These are phyloP conservation scores for Adiantum capillusveneris DNA, from an alignment of 75 land plant species.

Conservation along the genomic window DNA sequence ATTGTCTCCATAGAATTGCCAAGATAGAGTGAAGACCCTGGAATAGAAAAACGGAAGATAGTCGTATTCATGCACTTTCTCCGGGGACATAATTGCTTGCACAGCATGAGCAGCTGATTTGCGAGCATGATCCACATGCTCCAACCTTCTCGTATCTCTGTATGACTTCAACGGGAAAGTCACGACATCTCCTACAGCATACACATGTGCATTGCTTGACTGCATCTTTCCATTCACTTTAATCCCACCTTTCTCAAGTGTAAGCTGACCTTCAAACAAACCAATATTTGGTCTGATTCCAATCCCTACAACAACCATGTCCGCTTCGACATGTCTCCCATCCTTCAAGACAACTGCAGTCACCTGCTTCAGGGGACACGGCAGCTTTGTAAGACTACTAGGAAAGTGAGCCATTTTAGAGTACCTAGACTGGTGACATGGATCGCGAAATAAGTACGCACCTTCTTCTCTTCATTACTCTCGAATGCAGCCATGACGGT, in stretches of 20 bases:
- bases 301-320: conserved; percentile 85
- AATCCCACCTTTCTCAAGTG: conserved; percentile 81
- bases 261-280: conserved; percentile 71
- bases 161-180: conserved; percentile 75
- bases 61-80: conserved; percentile 50
- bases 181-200: conserved; percentile 90
- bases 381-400: too few species aligned
- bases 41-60: conserved; percentile 91
- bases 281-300: conserved; percentile 69
- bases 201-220: conserved; percentile 65
- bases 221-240: conserved; percentile 76
- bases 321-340: conserved; percentile 52
- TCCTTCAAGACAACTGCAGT: conserved; percentile 62
- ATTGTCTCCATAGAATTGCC: conserved; percentile 96
- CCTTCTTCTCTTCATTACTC: conserved; percentile 48
- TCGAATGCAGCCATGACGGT: conserved; percentile 75
- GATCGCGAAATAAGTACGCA: too few species aligned
- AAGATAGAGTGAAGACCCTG: conserved; percentile 73
- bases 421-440: neutral
- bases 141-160: conserved; percentile 62
- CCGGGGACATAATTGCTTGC: conserved; percentile 58
- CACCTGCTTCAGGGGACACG: conserved; percentile 35
- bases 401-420: too few species aligned
- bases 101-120: conserved; percentile 85
- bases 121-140: conserved; percentile 89